Conservation (phyloP, 352 stramenopile genomes). For the Phytophthora constricta region DNA sequence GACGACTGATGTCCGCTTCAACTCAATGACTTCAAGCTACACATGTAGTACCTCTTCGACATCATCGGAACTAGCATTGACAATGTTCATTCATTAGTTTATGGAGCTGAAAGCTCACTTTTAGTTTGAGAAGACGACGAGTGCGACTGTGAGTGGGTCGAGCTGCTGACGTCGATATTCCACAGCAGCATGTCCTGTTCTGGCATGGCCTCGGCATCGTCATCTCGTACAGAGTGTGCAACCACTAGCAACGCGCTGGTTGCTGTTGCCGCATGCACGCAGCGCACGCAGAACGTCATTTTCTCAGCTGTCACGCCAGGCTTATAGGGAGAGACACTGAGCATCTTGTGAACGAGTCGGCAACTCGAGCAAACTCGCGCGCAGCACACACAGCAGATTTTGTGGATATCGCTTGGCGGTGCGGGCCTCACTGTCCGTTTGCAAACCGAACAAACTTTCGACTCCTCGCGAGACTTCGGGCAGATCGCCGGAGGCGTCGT, state of each 20-base stretch:
- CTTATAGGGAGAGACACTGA: conserved; percentile 25
- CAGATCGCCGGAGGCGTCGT: conserved; percentile 13
- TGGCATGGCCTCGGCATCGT: conserved; percentile 11
- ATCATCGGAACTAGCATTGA: no score
- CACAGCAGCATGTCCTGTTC: conserved; percentile 25
- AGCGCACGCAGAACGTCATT: conserved; percentile 30
- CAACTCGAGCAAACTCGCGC: conserved; percentile 31
- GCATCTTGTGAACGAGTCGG: conserved; percentile 25
- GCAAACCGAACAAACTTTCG: conserved; percentile 13
- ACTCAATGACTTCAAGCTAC: conserved; percentile 1
- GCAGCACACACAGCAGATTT: conserved; percentile 38
- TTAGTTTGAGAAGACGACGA: conserved; percentile 17
- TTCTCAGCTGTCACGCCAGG: conserved; percentile 24
- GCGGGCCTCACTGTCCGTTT: conserved; percentile 23
- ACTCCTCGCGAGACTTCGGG: background rate
- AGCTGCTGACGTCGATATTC: conserved; percentile 25
- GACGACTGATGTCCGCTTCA: background rate
- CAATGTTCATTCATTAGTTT: conserved; percentile 9
- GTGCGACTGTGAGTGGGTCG: conserved; percentile 15
- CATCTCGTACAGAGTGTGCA: conserved; percentile 19
- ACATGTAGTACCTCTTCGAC: no score
- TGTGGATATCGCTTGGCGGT: conserved; percentile 16
- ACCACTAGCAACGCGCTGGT: conserved; percentile 21
- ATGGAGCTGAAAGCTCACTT: conserved; percentile 8
- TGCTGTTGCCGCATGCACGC: conserved; percentile 12